Conservation (phyloP, 2,329 filamentous ascomycete genomes). For the Salinomyces thailandicus region DNA sequence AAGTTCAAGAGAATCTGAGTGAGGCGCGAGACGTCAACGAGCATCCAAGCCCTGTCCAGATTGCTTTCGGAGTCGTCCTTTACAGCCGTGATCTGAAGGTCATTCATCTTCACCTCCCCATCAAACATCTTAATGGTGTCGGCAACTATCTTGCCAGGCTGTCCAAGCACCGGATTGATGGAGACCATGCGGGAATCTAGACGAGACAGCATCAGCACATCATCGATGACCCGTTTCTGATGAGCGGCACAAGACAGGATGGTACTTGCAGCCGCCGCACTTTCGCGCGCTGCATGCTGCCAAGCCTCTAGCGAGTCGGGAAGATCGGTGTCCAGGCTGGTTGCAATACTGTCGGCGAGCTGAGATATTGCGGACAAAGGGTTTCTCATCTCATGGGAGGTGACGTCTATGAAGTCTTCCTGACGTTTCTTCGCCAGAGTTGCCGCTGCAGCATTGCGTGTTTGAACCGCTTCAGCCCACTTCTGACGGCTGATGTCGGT, state of each 20-base stretch:
- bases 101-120: constrained; percentile 26
- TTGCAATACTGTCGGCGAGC: constrained; percentile 31
- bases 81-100: constrained; percentile 16
- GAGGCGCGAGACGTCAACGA: constrained; percentile 18
- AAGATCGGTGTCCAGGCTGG: constrained; percentile 2
- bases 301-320: not conserved
- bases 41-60: constrained; percentile 14
- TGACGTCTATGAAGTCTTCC: constrained; percentile 24
- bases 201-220: constrained; percentile 36
- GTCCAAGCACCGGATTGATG: constrained; percentile 29
- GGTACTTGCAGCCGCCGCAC: constrained; percentile 19
- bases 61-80: constrained; percentile 5
- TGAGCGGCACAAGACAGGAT: constrained; percentile 21
- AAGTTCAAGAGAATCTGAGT: constrained; percentile 28
- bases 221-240: constrained; percentile 28
- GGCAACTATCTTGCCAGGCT: constrained; percentile 23
- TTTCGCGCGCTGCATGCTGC: constrained; percentile 7
- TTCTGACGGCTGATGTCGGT: constrained; percentile 23
- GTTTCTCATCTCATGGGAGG: constrained; percentile 34
- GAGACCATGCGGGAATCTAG: constrained; percentile 25
- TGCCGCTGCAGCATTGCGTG: constrained; percentile 10
- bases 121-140: constrained; percentile 31
- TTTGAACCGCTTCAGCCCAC: constrained; percentile 18
- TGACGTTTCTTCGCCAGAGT: constrained; percentile 18
- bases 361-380: constrained; percentile 34